Evolutionary conservation across 768 basidiomycete genomes (phyloP), one percentile per base, ranked within the genome.

Genomic region (Mrakia frigida): DNA sequence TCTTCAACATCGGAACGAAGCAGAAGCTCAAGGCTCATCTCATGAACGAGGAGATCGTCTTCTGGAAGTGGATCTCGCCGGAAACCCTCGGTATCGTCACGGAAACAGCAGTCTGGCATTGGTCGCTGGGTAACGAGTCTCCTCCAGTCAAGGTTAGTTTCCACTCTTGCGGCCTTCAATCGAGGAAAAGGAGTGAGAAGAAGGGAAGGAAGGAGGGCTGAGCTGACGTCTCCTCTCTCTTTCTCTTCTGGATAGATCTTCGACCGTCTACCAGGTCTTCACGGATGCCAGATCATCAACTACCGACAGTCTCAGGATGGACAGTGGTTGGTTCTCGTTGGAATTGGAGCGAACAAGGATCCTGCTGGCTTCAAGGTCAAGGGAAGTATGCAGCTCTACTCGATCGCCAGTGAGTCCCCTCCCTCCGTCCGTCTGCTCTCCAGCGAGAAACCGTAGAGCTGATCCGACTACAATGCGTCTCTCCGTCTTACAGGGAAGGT

Each of bases 21-120:
- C 90, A 92, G 83, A 98, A 98, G 86, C 92, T 99, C 84, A 96
- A 96, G 82, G 92, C 95, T 37, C 94, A 98, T 82, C 86, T 90
- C 77, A 97, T 90, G 86, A 91, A 89, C 82, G 94, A 98, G 82
- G 96, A 99, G 82, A 87, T 97, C 72, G 90, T 93, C 35, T 99
- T 97, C 85, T 99, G 97, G 97, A 98, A 97, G 83, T 99, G 97
- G 97, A 89, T 98, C 53, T 91, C 90, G 67, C 91, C 93, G 78
- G 88, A 89, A 25, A 91, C 91, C 39, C 90, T 99, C 78, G 97
- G 97, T 81, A 88, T 98, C 85, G 97, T 98, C 81, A 98, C 96
- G 39, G 95, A 98, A 77, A 87, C 91, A 0, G 88, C 94, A 6
- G 96, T 98, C 41, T 92, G 88, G 83, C 95, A 98, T 84, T 97